Conservation (phyloP, 2,329 filamentous ascomycete species). For the Fusarium hostae region DNA sequence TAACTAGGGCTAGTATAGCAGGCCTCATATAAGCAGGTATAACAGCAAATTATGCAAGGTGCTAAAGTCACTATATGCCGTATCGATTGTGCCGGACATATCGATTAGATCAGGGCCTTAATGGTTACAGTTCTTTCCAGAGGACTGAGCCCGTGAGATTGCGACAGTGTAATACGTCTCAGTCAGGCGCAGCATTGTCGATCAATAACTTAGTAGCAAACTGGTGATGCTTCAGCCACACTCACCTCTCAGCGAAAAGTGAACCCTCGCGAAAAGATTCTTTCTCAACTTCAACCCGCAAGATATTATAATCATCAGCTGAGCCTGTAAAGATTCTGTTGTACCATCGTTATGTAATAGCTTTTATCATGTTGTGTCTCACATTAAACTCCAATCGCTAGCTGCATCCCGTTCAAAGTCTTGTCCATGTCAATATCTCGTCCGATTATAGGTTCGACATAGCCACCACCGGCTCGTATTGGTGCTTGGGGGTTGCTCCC, state of each 20-base stretch:
- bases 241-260: neutral
- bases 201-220: conserved; percentile 12
- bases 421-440: conserved; percentile 23
- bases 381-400: neutral
- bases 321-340: neutral
- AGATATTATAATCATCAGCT: neutral
- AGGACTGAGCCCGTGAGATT: conserved; percentile 14
- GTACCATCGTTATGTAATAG: neutral
- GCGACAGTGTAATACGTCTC: conserved; percentile 22
- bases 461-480: conserved; percentile 43
- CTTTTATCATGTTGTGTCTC: neutral
- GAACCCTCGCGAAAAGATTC: neutral
- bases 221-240: conserved; percentile 31
- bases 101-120: too few relatives aligned
- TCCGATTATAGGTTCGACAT: conserved; percentile 25
- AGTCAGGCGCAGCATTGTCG: conserved; percentile 30
- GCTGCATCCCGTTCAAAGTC: neutral
- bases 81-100: too few relatives aligned
- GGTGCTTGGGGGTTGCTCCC: conserved; percentile 14
- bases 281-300: neutral
- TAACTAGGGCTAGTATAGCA: too few relatives aligned
- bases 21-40: too few relatives aligned
- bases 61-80: too few relatives aligned
- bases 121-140: neutral
- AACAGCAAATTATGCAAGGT: too few relatives aligned